Evolutionary conservation across 2,329 filamentous ascomycete genomes (phyloP), one percentile per base, ranked within the genome.

Genomic region (Pyrenochaeta sp.): DNA sequence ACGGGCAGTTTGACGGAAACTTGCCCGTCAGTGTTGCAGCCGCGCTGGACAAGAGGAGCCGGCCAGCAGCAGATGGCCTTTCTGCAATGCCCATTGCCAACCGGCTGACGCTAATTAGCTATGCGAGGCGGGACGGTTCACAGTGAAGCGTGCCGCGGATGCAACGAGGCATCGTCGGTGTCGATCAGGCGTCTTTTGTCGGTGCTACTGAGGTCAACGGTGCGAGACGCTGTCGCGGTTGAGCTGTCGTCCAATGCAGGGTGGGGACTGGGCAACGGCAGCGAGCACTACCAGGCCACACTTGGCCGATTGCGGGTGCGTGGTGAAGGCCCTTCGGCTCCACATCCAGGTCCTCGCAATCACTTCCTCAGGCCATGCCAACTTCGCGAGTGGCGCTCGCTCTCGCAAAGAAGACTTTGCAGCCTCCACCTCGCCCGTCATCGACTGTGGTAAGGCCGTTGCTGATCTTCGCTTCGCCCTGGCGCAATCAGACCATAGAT

Each of bases 401-500:
- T 49, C 40, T 44, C 43, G 40, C n/a, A n/a, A n/a, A n/a, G n/a
- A 39, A 38, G 32, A 42, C 37, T 41, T 44, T 30, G 18, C 42
- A 45, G 48, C 14, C 4, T 41, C 26, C 36, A 44, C 44, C 32
- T 39, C 15, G 32, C 19, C 28, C 31, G 18, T 35, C 35, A 48
- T 48, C 11, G 24, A 46, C n/a, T n/a, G n/a, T n/a, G n/a, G 41
- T 31, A 14, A 45, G 19, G 9, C 19, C 31, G 20, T 38, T 38
- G 55, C 39, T 48, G 56, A 60, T 60, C 56, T 21, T 58, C 53
- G 60, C 58, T 54, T 58, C 52, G 39, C 32, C 35, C 34, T 40
- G 36, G 11, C 23, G 20, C 27, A 51, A 48, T 63, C 60, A 58
- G 55, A 48, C 60, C 56, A 63, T 41, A 52, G 56, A 61, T 61